A percentile compares a stretch with the other conserved stretches of the same genome.
These are phyloP conservation scores for Physaria fendleri DNA, from an alignment of 345 rosid genomes.

Conservation along the genomic window DNA sequence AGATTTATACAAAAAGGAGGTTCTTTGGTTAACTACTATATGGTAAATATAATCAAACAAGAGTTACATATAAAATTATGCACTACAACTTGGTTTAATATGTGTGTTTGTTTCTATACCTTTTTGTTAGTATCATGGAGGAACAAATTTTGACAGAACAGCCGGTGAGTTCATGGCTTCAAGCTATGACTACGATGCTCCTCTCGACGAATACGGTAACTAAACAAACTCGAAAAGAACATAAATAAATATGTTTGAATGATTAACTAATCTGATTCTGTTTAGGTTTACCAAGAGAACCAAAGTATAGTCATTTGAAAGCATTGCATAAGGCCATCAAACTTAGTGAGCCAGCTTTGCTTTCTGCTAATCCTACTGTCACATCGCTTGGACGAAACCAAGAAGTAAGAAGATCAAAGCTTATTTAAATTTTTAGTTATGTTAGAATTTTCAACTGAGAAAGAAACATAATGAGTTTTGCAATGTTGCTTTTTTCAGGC, in stretches of 20 bases:
- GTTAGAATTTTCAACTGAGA: not conserved
- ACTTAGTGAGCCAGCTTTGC: conserved; percentile 73
- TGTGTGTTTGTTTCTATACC: not conserved
- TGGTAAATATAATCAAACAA: conserved; percentile 41
- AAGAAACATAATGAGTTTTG: not conserved
- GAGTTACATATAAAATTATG: not conserved
- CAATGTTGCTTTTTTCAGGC: conserved; percentile 39
- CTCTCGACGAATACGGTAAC: conserved; percentile 89
- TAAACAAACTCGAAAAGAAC: not conserved
- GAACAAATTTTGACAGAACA: conserved; percentile 88
- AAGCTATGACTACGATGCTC: conserved; percentile 97
- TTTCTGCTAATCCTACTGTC: conserved; percentile 53
- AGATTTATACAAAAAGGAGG: conserved; percentile 80
- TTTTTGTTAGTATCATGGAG: conserved; percentile 75
- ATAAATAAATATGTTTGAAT: not conserved
- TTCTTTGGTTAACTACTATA: conserved; percentile 73
- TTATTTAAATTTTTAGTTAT: not conserved
- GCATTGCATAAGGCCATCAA: conserved; percentile 85
- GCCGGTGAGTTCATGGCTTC: conserved; percentile 97
- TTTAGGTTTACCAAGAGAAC: conserved; percentile 62
- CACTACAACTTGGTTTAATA: not conserved
- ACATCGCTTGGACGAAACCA: conserved; percentile 60
- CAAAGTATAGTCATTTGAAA: conserved; percentile 88
- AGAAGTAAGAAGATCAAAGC: conserved; percentile 43
- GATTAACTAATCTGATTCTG: not conserved